Conservation (phyloP, 2,329 filamentous ascomycete species). For the Lachnellula suecica region DNA sequence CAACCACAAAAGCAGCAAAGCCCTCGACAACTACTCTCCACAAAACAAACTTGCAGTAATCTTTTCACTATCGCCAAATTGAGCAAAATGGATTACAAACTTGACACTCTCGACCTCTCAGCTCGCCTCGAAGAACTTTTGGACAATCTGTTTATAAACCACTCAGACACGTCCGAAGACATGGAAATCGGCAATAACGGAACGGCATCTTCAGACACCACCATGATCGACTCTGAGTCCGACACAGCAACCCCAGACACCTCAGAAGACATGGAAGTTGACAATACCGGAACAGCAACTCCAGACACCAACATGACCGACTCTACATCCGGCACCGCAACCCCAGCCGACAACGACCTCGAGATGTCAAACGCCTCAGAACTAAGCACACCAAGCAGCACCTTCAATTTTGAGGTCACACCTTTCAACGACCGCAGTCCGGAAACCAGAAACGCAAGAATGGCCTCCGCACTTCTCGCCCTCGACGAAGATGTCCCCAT, state of each 20-base stretch:
- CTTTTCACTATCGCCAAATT: neutral
- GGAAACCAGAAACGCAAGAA: neutral
- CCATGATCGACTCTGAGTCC: neutral
- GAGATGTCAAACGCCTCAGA: neutral
- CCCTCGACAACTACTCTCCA: neutral
- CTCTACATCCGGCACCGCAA: neutral
- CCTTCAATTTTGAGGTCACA: neutral
- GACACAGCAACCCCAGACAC: neutral
- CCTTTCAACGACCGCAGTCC: neutral
- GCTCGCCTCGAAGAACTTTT: neutral
- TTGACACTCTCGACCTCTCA: neutral
- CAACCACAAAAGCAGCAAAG: too few species aligned
- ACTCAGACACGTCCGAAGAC: neutral
- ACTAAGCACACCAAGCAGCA: neutral
- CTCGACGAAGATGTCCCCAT: conserved; percentile 15
- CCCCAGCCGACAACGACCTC: neutral
- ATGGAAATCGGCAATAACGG: neutral
- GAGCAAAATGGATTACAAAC: neutral
- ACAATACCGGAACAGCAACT: neutral
- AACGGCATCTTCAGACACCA: neutral
- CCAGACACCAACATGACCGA: neutral
- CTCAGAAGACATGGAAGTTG: neutral
- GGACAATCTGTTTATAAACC: neutral
- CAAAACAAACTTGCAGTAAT: neutral
- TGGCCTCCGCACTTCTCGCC: neutral